Evolutionary conservation across 2,329 filamentous ascomycete species (phyloP), one percentile per base, ranked within the genome.

Genomic region (Cercospora brassicicola): DNA sequence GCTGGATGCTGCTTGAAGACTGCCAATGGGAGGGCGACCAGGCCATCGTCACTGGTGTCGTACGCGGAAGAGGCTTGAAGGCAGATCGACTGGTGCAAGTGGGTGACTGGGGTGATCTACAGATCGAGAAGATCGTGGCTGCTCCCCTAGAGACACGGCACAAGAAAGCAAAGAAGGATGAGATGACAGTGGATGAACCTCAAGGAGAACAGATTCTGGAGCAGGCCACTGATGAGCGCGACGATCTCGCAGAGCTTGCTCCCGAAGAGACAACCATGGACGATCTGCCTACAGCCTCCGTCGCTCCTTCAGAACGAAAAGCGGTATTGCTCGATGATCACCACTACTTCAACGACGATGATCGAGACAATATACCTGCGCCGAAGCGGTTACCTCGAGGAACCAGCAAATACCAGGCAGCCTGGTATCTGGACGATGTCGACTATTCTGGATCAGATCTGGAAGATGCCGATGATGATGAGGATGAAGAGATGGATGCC

Each of bases 341-440:
- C 79, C 94, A 98, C 78, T 99, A 99, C 80, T 99, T 98, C 77
- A 94, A 94, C 0, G 94, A 98, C 53, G 93, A 95, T 57, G 90
- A 95, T 63, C 84, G 86, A 51, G 82, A 88, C 63, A 82, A 85
- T 18, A 82, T 88, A 18, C 81, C 85, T 39, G 81, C 82, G 33
- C 91, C 92, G 6, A 95, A 90, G 80, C 88, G 88, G 70, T 81
- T 99, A 23, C 95, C 95, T 0, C 92, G 90, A 79, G 95, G 95
- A 71, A 99, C 95, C 2, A 98, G 95, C 45, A 88, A 90, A 65
- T 98, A 97, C 80, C 95, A 99, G 81, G 87, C 94, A 23, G 94
- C 94, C 9, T 99, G 95, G 95, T 97, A 91, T 77, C 82, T 99
- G 39, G 90, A 88, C 65, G 90, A 94, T 68, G 86, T 93, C 23